Conservation (phyloP, 306 rosid genomes). For the Quercus variabilis region DNA sequence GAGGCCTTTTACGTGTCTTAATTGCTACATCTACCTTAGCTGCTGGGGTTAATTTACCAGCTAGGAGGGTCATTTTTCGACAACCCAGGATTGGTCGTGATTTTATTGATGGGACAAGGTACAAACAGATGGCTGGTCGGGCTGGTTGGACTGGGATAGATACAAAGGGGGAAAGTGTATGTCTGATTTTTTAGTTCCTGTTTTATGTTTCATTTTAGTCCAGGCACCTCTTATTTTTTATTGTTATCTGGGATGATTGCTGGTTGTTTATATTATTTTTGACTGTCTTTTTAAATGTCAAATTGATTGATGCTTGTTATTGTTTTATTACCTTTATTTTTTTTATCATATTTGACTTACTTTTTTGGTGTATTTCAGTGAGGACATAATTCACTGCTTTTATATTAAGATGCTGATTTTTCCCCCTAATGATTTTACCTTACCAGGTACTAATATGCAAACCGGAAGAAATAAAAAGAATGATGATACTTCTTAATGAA, state of each 20-base stretch:
- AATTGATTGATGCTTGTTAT: conserved; percentile 4
- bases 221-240: neutral
- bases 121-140: conserved; percentile 97
- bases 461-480: conserved; percentile 78
- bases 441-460: conserved; percentile 80
- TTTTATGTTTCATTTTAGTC: conserved; percentile 12
- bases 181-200: conserved; percentile 10
- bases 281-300: neutral
- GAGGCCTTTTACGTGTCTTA: conserved; percentile 85
- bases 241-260: neutral
- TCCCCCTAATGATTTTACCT: conserved; percentile 10
- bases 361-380: conserved; percentile 13
- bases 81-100: conserved; percentile 93
- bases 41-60: conserved; percentile 97
- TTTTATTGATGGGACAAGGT: conserved; percentile 90
- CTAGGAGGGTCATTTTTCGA: conserved; percentile 94
- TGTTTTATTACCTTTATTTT: neutral
- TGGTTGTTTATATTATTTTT: conserved; percentile 2
- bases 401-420: conserved; percentile 1
- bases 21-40: conserved; percentile 98
- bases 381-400: conserved; percentile 1
- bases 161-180: conserved; percentile 95
- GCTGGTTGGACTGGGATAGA: conserved; percentile 99
- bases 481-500: conserved; percentile 69
- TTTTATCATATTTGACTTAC: neutral